Base-by-base conservation (phyloP, 2,329 filamentous ascomycete genomes). In the Shiraia bambusicola region DNA sequence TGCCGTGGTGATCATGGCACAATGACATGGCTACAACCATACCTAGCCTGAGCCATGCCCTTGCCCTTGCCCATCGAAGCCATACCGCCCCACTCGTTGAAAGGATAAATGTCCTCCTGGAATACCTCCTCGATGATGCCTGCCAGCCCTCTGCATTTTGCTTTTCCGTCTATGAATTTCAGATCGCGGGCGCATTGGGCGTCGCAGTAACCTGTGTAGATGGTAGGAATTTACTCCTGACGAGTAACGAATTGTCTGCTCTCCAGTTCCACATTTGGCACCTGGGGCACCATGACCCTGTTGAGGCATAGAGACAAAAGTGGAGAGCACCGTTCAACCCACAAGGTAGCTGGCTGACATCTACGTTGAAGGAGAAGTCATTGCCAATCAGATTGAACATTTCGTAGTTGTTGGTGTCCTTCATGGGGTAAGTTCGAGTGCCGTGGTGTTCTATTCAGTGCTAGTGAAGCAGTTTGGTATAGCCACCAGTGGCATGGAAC, bases 1-100 rank as follows among this genome's bases (percentile, higher is more conserved):
- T 76, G 56, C 77, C 69, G 50, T 78, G 69, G 69, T 86, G 78
- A 64, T 87, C 83, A 58, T 85, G 79, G 76, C 76, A 79, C 42
- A 82, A 68, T 31, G 72, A 76, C 72, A 86, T 74, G 41, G 83
- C 79, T 7, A 85, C 73, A 17, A 82, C 80, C 79, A 84, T 81
- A 13, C 80, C 80, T 81, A 13, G 80, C 80, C 15, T 72, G 46
- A 2, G 59, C 57, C 28, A 85, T 66, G 6, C 78, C 80, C 7
- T 69, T 66, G 6, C 78, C 80, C 7, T 69, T 63, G 43, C 78
- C 72, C 75, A 86, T 80, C 34, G 69, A 69, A 0, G 67, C 55
- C 58, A 83, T 67, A 17, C 82, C 83, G 27, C 82, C 82, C 30
- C 77, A 72, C 25, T 74, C 58, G 27, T 70, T 65, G 69, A 82